Evolutionary conservation across 1,284 basidiomycete species (phyloP).

Genomic region (Macrocystidia cucumis): DNA sequence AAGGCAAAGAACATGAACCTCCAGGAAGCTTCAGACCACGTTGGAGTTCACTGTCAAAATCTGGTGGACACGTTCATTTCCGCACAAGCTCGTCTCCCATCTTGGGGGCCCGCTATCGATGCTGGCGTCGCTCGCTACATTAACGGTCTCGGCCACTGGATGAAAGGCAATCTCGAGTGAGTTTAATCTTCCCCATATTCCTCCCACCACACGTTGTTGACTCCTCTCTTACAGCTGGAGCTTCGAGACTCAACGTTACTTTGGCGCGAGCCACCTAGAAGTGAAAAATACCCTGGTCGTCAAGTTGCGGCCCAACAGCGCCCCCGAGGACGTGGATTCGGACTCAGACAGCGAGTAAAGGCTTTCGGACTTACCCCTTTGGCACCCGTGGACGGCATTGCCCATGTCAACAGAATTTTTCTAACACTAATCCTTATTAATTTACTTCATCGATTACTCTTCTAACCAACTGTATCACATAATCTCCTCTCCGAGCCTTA

Average conservation of each 20-base stretch:
- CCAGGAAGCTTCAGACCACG: conserved; percentile 52
- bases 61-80: conserved; percentile 42
- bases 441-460: neutral
- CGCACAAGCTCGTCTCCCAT: conserved; percentile 36
- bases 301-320: conserved; percentile 26
- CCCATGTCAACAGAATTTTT: conserved; percentile 2
- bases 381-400: conserved; percentile 2
- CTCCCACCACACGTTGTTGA: conserved; percentile 5
- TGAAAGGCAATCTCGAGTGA: conserved; percentile 39
- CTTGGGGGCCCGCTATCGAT: conserved; percentile 40
- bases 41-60: conserved; percentile 43
- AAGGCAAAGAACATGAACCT: conserved; percentile 38
- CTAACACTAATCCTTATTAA: conserved; percentile 3
- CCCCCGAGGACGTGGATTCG: conserved; percentile 23
- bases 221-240: conserved; percentile 35
- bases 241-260: conserved; percentile 52
- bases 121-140: conserved; percentile 39
- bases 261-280: conserved; percentile 37
- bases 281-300: conserved; percentile 40
- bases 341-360: conserved; percentile 28
- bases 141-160: conserved; percentile 40
- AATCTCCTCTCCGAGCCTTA: neutral
- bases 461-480: too few species aligned
- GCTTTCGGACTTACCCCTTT: conserved; percentile 2
- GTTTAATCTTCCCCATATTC: conserved; percentile 12